Conservation (phyloP, 768 basidiomycete species). For the Auriculariales sp. region DNA sequence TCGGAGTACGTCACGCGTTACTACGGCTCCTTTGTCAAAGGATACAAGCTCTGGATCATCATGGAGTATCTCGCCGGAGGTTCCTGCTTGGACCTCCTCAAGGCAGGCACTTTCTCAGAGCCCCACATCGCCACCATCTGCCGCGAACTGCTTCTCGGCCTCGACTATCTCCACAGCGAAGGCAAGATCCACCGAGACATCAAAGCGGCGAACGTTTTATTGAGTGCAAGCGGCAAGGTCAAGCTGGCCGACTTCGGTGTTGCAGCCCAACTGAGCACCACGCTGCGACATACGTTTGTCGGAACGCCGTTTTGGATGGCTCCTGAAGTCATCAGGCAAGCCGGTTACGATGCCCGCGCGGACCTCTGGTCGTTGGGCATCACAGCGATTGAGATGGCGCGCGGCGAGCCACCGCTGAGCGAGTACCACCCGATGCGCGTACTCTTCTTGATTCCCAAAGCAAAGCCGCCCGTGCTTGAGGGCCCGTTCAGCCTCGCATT, state of each 20-base stretch:
- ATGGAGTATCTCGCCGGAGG: slow-evolving; percentile 99
- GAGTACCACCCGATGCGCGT: slow-evolving; percentile 99
- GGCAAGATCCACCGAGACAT: slow-evolving; percentile 98
- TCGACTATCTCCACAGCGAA: slow-evolving; percentile 92
- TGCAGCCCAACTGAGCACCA: slow-evolving; percentile 89
- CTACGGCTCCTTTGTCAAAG: slow-evolving; percentile 91
- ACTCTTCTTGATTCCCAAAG: slow-evolving; percentile 93
- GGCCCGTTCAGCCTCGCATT: slow-evolving; percentile 73
- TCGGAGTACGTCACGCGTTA: slow-evolving; percentile 94
- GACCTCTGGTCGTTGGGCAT: slow-evolving; percentile 98
- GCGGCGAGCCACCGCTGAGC: slow-evolving; percentile 88
- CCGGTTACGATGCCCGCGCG: slow-evolving; percentile 90
- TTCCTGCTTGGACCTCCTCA: slow-evolving; percentile 93
- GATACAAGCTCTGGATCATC: slow-evolving; percentile 96
- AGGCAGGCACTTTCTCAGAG: slow-evolving; percentile 82
- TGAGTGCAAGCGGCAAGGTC: slow-evolving; percentile 83
- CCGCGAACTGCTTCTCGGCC: slow-evolving; percentile 80
- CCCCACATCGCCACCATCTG: slow-evolving; percentile 90
- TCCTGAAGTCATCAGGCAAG: slow-evolving; percentile 93
- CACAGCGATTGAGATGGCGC: slow-evolving; percentile 96
- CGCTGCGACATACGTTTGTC: slow-evolving; percentile 91
- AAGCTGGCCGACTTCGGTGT: slow-evolving; percentile 99
- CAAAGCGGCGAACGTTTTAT: slow-evolving; percentile 91
- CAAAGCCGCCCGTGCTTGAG: slow-evolving; percentile 82
- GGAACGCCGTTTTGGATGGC: slow-evolving; percentile 99